These are phyloP conservation scores for Vitis hybrid DNA, from an alignment of 177 flowering plant species.

Conservation along the genomic window DNA sequence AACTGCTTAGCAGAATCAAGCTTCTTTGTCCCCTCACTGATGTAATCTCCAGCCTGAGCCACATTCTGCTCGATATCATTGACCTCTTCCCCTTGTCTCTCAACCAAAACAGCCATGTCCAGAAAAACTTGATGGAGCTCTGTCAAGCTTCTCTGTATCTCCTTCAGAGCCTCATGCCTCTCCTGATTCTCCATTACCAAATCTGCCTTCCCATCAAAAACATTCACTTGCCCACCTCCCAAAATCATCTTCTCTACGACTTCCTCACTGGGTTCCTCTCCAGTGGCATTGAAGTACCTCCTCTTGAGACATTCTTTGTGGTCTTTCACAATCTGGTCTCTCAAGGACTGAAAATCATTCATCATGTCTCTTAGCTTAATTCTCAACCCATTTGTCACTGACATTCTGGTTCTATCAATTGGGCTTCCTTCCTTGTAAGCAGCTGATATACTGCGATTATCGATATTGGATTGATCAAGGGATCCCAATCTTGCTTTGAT, in stretches of 20 bases:
- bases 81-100: constrained; percentile 22
- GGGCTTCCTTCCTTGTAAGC: constrained; percentile 25
- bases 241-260: constrained; percentile 23
- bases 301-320: constrained; percentile 30
- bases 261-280: constrained; percentile 30
- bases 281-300: constrained; percentile 25
- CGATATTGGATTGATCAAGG: constrained; percentile 15
- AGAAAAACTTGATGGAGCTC: constrained; percentile 27
- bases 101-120: constrained; percentile 30
- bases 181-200: constrained; percentile 23
- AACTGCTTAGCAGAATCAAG: constrained; percentile 23
- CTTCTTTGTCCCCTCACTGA: constrained; percentile 27
- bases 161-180: constrained; percentile 24
- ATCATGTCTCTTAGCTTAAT: constrained; percentile 26
- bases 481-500: constrained; percentile 21
- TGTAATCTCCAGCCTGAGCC: constrained; percentile 13
- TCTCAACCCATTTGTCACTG: constrained; percentile 31
- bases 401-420: constrained; percentile 25
- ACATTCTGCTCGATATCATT: constrained; percentile 23
- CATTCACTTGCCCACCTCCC: constrained; percentile 12
- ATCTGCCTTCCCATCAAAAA: constrained; percentile 23
- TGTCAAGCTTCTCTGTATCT: constrained; percentile 24
- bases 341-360: constrained; percentile 32
- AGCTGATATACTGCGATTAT: constrained; percentile 10
- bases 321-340: constrained; percentile 22